Percentiles rank a stretch among this genome's conserved stretches.
Evolutionary conservation across 73 alveolate genomes (phyloP).

Genomic region (Paramecium biaurelia): DNA sequence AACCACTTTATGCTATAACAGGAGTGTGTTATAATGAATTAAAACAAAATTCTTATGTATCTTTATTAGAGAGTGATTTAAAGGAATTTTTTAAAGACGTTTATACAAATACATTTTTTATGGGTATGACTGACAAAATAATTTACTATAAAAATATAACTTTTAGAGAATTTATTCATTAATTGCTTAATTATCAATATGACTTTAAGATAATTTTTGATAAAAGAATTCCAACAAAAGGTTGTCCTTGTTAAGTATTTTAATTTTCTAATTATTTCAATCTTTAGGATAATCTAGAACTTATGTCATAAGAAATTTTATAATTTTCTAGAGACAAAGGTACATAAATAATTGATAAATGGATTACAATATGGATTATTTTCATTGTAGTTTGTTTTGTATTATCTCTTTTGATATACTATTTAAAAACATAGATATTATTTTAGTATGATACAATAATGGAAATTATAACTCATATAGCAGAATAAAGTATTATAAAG

Average conservation of each 20-base stretch:
- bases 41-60: background rate
- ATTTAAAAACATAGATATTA: background rate
- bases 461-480: background rate
- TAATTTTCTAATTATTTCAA: slow-evolving; percentile 11
- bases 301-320: background rate
- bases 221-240: background rate
- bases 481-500: background rate
- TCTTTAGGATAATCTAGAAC: background rate
- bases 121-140: background rate
- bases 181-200: background rate
- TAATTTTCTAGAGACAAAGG: background rate
- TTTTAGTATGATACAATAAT: background rate
- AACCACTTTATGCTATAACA: background rate
- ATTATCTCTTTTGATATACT: background rate
- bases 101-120: background rate
- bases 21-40: background rate
- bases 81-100: background rate
- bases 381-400: background rate
- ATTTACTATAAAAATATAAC: background rate
- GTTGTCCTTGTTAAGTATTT: slow-evolving; percentile 10
- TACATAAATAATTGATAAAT: background rate
- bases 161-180: background rate
- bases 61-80: background rate
- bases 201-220: background rate
- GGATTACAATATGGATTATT: slow-evolving; percentile 27